phyloP scores from a whole-genome alignment of 768 basidiomycete species.

The Tricholomella constricta region DNA sequence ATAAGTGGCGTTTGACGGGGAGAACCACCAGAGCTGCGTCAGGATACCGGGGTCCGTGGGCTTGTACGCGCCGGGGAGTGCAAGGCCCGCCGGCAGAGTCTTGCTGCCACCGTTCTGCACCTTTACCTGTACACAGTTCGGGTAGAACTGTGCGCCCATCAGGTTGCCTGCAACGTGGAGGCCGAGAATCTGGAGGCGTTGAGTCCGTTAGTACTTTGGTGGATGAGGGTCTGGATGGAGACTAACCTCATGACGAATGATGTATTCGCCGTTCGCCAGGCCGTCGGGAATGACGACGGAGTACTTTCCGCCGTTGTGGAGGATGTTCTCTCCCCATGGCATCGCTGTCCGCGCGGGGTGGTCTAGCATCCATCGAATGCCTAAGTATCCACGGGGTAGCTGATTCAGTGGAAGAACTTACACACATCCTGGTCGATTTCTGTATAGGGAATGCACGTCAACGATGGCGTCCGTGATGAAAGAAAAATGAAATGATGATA shows the following conservation, averaged over 20 bases:
- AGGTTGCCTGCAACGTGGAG: constrained; percentile 35
- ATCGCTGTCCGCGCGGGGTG: constrained; percentile 9
- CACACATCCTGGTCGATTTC: constrained; percentile 19
- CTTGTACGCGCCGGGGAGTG: constrained; percentile 40
- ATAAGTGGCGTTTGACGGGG: constrained; percentile 16
- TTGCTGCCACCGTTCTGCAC: constrained; percentile 34
- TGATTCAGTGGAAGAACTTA: neutral
- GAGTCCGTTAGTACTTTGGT: neutral
- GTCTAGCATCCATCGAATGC: constrained; percentile 1
- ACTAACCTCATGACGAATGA: constrained; percentile 30
- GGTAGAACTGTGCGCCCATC: constrained; percentile 42
- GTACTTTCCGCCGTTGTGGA: constrained; percentile 31
- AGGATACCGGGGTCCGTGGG: constrained; percentile 29
- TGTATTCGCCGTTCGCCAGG: constrained; percentile 37
- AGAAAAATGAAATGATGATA: neutral
- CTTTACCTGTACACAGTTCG: constrained; percentile 36
- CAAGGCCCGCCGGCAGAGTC: constrained; percentile 33
- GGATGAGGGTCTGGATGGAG: neutral
- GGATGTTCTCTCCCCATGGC: constrained; percentile 10
- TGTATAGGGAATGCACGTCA: constrained; percentile 6
- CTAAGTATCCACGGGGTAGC: neutral
- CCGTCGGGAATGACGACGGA: constrained; percentile 34
- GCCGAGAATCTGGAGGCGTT: constrained; percentile 29
- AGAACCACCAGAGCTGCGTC: constrained; percentile 20
- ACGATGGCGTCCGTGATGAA: constrained; percentile 12